phyloP scores from a whole-genome alignment of 1,139 yeast species.

The Diutina ranongensis region DNA sequence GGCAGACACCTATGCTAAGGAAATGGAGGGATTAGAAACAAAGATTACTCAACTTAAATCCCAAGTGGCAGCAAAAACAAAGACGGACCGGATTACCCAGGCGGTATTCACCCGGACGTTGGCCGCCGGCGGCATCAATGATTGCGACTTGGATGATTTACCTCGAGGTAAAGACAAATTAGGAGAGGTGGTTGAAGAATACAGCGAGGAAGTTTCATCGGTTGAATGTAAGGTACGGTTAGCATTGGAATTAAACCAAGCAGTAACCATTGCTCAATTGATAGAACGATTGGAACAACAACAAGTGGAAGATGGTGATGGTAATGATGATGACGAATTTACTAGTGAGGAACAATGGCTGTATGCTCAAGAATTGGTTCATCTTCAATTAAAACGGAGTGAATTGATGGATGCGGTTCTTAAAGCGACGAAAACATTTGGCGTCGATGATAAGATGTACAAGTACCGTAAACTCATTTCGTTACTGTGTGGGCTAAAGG shows the following conservation, averaged over 20 bases:
- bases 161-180: conserved; percentile 21
- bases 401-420: conserved; percentile 29
- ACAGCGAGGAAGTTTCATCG: conserved; percentile 20
- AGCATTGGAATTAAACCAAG: conserved; percentile 29
- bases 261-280: conserved; percentile 34
- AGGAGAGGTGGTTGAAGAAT: conserved; percentile 13
- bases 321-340: conserved; percentile 7
- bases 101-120: background rate
- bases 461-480: conserved; percentile 76
- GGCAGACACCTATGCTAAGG: conserved; percentile 25
- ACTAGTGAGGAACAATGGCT: conserved; percentile 10
- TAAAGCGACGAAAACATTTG: conserved; percentile 24
- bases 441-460: conserved; percentile 48
- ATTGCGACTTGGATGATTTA: conserved; percentile 8
- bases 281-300: conserved; percentile 34
- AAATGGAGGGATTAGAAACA: conserved; percentile 15
- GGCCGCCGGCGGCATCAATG: background rate
- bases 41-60: conserved; percentile 14
- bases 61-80: conserved; percentile 14
- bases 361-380: conserved; percentile 33
- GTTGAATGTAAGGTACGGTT: conserved; percentile 24
- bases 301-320: conserved; percentile 8
- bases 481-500: conserved; percentile 67
- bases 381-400: conserved; percentile 41
- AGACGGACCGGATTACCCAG: conserved; percentile 5